Base-by-base conservation (phyloP, 495 filamentous ascomycete species). In the Lasiosphaeris hirsuta region DNA sequence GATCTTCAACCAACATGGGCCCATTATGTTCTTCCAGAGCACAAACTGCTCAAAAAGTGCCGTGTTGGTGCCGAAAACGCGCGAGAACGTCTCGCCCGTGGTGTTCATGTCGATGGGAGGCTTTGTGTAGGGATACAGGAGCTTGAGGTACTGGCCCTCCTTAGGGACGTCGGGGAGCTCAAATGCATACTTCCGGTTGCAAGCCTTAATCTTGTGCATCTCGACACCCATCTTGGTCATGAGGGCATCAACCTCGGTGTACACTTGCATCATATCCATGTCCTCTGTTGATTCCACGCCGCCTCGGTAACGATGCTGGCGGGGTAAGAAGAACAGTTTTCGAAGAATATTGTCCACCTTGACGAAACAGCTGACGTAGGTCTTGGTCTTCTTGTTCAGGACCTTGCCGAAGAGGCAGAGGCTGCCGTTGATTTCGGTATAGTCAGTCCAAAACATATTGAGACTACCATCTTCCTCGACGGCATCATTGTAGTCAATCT, bases 11-110 rank as follows among this genome's bases (percentile, higher is more conserved):
- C 94, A 98, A 74, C 95, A 98, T 10, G 94, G 94, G 0, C 94
- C 94, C 92, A 96, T 97, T 57, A 98, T 89, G 60, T 93, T 92
- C 72, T 95, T 96, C 89, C 91, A 97, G 10, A 98, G 80, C 11
- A 97, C 95, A 65, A 98, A 98, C 64, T 98, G 94, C 65, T 98
- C 94, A 61, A 98, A 98, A 1, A 97, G 77, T 2, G 90, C 84
- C 0, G 94, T 98, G 66, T 95, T 96, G 43, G 90, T 88, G 42
- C 94, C 95, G 59, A 98, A 98, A 41, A 96, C 90, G 49, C 89
- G 87, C 4, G 95, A 97, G 68, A 92, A 98, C 0, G 95, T 97
- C 68, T 96, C 86, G 15, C 95, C 94, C 56, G 76, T 83, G 4
- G 47, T 84, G 68, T 63, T 90, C 36, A 72, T 59, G 45, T 75